phyloP scores from a whole-genome alignment of 1,284 basidiomycete genomes.

The Boletus smithii region DNA sequence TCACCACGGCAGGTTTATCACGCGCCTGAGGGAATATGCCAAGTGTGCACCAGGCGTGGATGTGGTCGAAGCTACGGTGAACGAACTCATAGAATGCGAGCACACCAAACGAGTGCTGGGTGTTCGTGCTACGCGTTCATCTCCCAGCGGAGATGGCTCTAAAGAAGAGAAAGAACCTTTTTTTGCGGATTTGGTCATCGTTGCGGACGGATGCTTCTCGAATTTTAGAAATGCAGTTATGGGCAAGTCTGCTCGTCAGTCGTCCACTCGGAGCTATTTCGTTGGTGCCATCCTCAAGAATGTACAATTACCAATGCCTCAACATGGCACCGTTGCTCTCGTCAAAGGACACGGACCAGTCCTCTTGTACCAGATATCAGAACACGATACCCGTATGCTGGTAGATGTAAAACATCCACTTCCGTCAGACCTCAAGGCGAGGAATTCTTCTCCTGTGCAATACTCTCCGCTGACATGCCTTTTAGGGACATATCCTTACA shows the following conservation, averaged over 20 bases:
- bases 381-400: conserved; percentile 84
- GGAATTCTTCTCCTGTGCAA: conserved; percentile 13
- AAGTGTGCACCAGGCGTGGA: conserved; percentile 59
- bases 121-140: conserved; percentile 49
- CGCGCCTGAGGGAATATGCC: conserved; percentile 72
- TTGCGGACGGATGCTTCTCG: conserved; percentile 95
- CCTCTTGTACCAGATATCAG: conserved; percentile 77
- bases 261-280: conserved; percentile 63
- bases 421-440: conserved; percentile 77
- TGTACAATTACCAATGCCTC: conserved; percentile 61
- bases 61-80: conserved; percentile 80
- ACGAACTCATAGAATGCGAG: conserved; percentile 65
- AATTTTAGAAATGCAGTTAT: conserved; percentile 64
- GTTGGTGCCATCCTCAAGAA: conserved; percentile 69
- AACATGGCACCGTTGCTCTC: conserved; percentile 76
- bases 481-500: conserved; percentile 63
- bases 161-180: conserved; percentile 49
- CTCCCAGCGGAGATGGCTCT: conserved; percentile 23
- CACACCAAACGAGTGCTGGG: conserved; percentile 59
- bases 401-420: conserved; percentile 88
- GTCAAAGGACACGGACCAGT: conserved; percentile 64
- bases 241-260: conserved; percentile 38
- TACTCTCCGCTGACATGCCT: background rate
- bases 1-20: conserved; percentile 94
- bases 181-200: conserved; percentile 77